Evolutionary conservation across 1,284 basidiomycete genomes (phyloP).

Genomic region (Ustilago cynodontis): DNA sequence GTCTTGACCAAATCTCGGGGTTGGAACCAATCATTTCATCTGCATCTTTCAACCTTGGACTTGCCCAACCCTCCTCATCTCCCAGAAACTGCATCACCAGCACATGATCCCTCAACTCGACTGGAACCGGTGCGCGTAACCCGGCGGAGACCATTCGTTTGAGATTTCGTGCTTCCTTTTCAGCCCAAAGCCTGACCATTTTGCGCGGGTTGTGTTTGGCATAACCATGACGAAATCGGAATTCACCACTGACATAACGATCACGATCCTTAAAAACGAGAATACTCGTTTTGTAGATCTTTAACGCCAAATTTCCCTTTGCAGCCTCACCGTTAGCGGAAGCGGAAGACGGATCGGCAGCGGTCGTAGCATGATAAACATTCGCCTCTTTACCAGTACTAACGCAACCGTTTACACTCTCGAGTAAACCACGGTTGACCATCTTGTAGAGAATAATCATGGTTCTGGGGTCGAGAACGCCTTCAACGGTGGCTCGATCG

Average conservation of each 20-base stretch:
- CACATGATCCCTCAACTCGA: constrained; percentile 96
- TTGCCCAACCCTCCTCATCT: constrained; percentile 63
- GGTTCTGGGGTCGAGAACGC: constrained; percentile 68
- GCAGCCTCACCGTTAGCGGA: neutral
- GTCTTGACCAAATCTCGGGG: constrained; percentile 50
- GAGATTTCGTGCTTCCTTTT: constrained; percentile 98
- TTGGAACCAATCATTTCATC: constrained; percentile 58
- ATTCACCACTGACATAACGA: constrained; percentile 89
- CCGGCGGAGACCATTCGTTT: constrained; percentile 85
- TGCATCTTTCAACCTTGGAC: constrained; percentile 64
- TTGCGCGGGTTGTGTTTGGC: constrained; percentile 93
- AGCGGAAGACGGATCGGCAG: constrained; percentile 14
- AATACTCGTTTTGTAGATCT: constrained; percentile 99
- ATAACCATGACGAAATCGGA: constrained; percentile 93
- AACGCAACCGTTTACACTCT: constrained; percentile 63
- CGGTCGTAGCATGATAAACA: constrained; percentile 66
- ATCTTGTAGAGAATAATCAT: constrained; percentile 68
- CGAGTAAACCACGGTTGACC: constrained; percentile 62
- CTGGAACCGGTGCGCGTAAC: constrained; percentile 85
- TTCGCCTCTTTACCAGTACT: constrained; percentile 69
- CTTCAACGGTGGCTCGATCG: constrained; percentile 67
- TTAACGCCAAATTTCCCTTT: constrained; percentile 76
- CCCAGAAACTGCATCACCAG: constrained; percentile 96
- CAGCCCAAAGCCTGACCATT: constrained; percentile 99
- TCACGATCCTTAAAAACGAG: constrained; percentile 97